phyloP scores from a whole-genome alignment of 805 yeast genomes.

The Cyberlindnera euphorbiiphila region DNA sequence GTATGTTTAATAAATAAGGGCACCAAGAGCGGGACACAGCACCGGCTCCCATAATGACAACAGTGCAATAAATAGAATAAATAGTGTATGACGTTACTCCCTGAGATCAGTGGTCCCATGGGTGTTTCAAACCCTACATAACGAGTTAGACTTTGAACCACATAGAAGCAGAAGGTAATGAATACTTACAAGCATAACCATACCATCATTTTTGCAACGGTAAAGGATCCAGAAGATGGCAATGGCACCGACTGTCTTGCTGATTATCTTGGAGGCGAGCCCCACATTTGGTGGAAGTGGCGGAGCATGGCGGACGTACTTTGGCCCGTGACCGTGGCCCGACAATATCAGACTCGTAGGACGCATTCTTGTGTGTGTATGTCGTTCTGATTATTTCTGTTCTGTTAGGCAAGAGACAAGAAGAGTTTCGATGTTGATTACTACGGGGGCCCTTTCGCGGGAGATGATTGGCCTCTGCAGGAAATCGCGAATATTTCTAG shows the following conservation, averaged over 20 bases:
- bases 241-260: conserved; percentile 73
- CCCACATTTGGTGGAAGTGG: conserved; percentile 66
- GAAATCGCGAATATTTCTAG: too few species aligned
- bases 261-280: conserved; percentile 50
- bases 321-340: conserved; percentile 20
- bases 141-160: conserved; percentile 1
- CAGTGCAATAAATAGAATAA: conserved; percentile 2
- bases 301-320: conserved; percentile 47
- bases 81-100: conserved; percentile 1
- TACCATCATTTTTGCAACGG: conserved; percentile 70
- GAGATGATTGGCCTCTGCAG: too few species aligned
- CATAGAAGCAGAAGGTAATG: not conserved
- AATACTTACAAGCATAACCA: conserved; percentile 46
- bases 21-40: not conserved
- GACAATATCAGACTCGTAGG: conserved; percentile 10
- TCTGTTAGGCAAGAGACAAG: too few species aligned
- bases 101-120: conserved; percentile 35
- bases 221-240: conserved; percentile 89
- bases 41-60: too few species aligned
- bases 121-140: conserved; percentile 36
- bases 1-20: not conserved
- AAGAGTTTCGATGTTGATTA: too few species aligned
- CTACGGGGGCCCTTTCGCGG: too few species aligned
- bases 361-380: conserved; percentile 12
- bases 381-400: not conserved